A percentile compares a stretch with the other conserved stretches of the same genome.
These are phyloP conservation scores for Pulveroboletus sp. DNA, from an alignment of 768 basidiomycete species.

Conservation along the genomic window DNA sequence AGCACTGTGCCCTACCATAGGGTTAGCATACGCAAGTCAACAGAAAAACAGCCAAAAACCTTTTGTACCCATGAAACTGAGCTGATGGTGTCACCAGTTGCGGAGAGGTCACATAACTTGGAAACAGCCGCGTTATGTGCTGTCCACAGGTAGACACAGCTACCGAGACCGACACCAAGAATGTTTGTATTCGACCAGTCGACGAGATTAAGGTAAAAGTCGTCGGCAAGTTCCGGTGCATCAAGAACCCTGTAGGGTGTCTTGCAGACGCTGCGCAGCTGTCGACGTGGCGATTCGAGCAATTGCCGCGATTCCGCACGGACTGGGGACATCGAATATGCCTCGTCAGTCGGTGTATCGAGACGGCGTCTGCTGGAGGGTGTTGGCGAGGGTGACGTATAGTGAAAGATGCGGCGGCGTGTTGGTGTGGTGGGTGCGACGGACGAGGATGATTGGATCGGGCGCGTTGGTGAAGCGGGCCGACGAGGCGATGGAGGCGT, in stretches of 20 bases:
- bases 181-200: constrained; percentile 97
- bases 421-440: constrained; percentile 44
- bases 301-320: constrained; percentile 78
- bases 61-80: constrained; percentile 93
- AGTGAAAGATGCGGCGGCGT: constrained; percentile 63
- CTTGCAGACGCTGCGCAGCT: constrained; percentile 82
- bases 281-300: constrained; percentile 80
- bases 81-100: constrained; percentile 71
- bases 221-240: constrained; percentile 95
- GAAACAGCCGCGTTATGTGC: constrained; percentile 91
- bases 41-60: constrained; percentile 25
- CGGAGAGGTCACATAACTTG: constrained; percentile 79
- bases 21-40: neutral
- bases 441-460: constrained; percentile 35
- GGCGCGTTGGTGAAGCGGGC: constrained; percentile 60
- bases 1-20: constrained; percentile 68
- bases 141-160: constrained; percentile 96
- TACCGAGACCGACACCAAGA: constrained; percentile 87
- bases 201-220: constrained; percentile 97
- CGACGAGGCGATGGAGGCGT: constrained; percentile 66
- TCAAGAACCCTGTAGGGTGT: constrained; percentile 97
- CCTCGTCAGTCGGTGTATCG: constrained; percentile 83
- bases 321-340: constrained; percentile 89
- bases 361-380: constrained; percentile 51
- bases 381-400: constrained; percentile 57